Evolutionary conservation across 495 filamentous ascomycete species (phyloP), one percentile per base, ranked within the genome.

Genomic region (Haplographium delicatum): DNA sequence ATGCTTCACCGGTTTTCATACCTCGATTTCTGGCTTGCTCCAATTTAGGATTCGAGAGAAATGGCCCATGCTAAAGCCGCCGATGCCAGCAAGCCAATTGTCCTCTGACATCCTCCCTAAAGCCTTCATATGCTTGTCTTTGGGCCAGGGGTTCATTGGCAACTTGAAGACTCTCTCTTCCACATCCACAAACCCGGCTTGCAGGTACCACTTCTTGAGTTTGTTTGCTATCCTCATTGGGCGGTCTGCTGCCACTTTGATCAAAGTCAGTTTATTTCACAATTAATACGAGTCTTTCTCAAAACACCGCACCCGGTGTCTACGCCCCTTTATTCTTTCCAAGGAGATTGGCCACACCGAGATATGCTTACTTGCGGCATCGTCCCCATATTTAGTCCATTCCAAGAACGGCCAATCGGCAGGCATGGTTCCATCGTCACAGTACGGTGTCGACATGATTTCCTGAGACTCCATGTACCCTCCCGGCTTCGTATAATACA

Each of bases 381-480:
- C 66, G 33, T 70, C 61, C 22, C 79, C 67, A 2, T 80, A 57
- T 10, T 70, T 62, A 24, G 71, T 63, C 78, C 81, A 85, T 44
- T 75, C 71, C 22, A 72, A 65, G 22, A 79, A 66, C 3, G 66
- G 67, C 35, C 49, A 65, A 49, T 65, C 59, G 4, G 45, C 38
- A 1, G 63, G 51, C 67, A 86, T 73, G 3, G 78, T 80, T 8
- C 65, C 75, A 50, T 86, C 83, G 54, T 87, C 83, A 54, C 78
- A 83, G 45, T 63, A 61, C 4, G 74, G 73, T n/a, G 68, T 69
- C n/a, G 67, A 68, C 45, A 78, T 72, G 22, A 80, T 54, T 51
- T 88, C 84, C 51, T 85, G 79, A 49, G 73, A 73, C 63, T 86
- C 83, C 35, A 85, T 63, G 62, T 75, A 86, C 26, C 81, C 82